These are phyloP conservation scores for Colletotrichum eremochloae DNA, from an alignment of 2,329 filamentous ascomycete genomes.

Conservation along the genomic window DNA sequence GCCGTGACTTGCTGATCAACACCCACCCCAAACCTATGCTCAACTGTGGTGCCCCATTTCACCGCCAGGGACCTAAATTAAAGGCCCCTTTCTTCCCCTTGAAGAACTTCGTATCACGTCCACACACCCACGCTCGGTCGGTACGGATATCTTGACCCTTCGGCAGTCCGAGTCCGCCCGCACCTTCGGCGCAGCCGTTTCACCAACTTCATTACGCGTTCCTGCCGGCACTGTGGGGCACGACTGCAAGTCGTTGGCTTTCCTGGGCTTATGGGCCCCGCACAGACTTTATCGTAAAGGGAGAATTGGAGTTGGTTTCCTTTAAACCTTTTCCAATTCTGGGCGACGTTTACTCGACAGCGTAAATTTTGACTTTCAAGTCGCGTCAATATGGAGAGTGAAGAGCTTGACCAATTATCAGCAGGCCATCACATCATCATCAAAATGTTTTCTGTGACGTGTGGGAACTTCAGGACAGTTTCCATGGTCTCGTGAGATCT, in stretches of 20 bases:
- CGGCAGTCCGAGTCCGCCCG: constrained; percentile 11
- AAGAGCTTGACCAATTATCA: too few relatives aligned
- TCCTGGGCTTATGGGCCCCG: not conserved
- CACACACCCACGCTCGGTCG: constrained; percentile 2
- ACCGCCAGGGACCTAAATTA: constrained; percentile 22
- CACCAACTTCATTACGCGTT: constrained; percentile 22
- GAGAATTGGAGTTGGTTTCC: constrained; percentile 30
- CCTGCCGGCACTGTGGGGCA: not conserved
- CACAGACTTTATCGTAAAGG: constrained; percentile 18
- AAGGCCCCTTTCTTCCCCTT: constrained; percentile 21
- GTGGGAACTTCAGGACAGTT: not conserved
- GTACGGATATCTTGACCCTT: constrained; percentile 3
- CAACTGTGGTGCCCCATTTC: not conserved
- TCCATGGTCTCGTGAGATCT: not conserved
- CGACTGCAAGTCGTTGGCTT: not conserved
- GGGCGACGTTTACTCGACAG: not conserved
- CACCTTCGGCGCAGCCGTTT: constrained; percentile 21
- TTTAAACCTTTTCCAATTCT: constrained; percentile 18
- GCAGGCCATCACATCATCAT: not conserved
- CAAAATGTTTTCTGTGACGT: not conserved
- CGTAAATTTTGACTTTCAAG: constrained; percentile 22
- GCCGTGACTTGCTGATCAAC: not conserved
- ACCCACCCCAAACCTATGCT: not conserved
- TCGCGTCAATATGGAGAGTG: not conserved
- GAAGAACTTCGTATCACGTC: not conserved